Conservation (phyloP, 2,329 filamentous ascomycete species). For the Lomentospora prolificans region DNA sequence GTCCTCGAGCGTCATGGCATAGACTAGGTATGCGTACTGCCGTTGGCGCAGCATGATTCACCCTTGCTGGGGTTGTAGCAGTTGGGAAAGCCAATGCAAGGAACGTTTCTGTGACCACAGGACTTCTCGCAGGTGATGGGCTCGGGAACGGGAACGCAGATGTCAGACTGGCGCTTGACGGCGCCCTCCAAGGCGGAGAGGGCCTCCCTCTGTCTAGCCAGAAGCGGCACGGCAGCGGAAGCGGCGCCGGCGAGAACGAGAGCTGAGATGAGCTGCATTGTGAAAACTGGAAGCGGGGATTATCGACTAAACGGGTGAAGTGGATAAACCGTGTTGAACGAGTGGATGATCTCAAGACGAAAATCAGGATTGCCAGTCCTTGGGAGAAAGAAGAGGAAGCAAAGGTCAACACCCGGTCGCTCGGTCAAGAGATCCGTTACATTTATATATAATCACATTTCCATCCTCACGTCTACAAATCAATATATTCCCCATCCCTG, state of each 20-base stretch:
- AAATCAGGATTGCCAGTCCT: not conserved
- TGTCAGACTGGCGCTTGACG: not conserved
- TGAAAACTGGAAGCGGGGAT: no score
- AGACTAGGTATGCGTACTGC: conserved; percentile 3
- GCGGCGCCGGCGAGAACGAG: not conserved
- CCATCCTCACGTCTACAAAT: no score
- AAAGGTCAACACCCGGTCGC: not conserved
- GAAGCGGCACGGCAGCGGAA: not conserved
- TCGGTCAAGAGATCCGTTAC: not conserved
- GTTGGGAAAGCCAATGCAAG: conserved; percentile 3
- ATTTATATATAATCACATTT: not conserved
- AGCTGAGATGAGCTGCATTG: conserved; percentile 2
- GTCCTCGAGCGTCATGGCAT: not conserved
- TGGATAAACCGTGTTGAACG: no score
- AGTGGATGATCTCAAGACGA: not conserved
- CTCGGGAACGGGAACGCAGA: conserved; percentile 1
- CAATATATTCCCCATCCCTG: no score
- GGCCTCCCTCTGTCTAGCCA: not conserved
- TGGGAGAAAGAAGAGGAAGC: not conserved
- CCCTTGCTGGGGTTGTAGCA: conserved; percentile 9
- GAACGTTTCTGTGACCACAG: conserved; percentile 7
- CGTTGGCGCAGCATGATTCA: conserved; percentile 8
- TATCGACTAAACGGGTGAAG: no score
- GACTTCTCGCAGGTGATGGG: conserved; percentile 8
- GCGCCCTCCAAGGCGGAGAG: not conserved